phyloP scores from a whole-genome alignment of 2,329 filamentous ascomycete species.

The Diaporthe sp. region DNA sequence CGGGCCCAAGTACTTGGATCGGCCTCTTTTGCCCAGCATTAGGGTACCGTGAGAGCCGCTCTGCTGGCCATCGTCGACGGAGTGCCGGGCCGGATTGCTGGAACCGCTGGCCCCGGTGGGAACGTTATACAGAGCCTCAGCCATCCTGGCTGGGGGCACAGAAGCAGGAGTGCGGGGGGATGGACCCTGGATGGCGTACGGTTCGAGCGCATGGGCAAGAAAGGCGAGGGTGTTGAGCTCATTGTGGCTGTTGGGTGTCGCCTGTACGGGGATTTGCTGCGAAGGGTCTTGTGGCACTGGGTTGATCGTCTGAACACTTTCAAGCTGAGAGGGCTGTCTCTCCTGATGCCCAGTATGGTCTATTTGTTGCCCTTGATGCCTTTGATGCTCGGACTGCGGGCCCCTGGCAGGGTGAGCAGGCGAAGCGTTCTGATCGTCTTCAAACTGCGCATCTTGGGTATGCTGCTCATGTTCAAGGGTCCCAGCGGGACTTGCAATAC shows the following conservation, averaged over 20 bases:
- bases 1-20: slow-evolving; percentile 29
- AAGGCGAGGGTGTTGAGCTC: slow-evolving; percentile 6
- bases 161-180: neutral
- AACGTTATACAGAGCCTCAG: neutral
- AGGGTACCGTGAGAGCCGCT: slow-evolving; percentile 30
- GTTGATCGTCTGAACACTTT: neutral
- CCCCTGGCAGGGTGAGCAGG: neutral
- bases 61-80: slow-evolving; percentile 21
- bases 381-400: neutral
- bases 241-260: neutral
- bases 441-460: neutral
- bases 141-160: neutral
- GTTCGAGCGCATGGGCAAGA: slow-evolving; percentile 1
- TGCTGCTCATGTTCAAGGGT: neutral
- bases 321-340: neutral
- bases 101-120: neutral
- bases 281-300: neutral
- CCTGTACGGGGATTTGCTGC: neutral
- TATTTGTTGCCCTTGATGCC: neutral
- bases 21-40: slow-evolving; percentile 27
- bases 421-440: neutral
- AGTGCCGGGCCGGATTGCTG: slow-evolving; percentile 23
- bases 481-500: neutral
- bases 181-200: neutral
- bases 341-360: neutral